phyloP scores from a whole-genome alignment of 148 eudicot genomes.

The Arbutus unedo region DNA sequence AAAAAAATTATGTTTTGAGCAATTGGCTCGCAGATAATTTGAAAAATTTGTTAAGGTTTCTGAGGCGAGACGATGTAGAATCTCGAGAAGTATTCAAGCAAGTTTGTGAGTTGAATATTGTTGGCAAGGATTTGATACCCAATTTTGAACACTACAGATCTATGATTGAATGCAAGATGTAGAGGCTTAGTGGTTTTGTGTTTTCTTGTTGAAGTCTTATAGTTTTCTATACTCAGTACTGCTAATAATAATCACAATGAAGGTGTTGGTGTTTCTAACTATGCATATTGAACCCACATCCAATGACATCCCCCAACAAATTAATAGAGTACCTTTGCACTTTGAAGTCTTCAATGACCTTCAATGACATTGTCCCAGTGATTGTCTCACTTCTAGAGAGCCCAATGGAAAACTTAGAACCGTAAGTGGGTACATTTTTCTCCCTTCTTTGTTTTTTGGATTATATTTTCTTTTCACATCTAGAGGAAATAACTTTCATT shows the following conservation, averaged over 20 bases:
- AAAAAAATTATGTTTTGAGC: neutral
- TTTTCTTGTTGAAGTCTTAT: slow-evolving; percentile 13
- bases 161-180: neutral
- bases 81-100: slow-evolving; percentile 88
- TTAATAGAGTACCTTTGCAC: slow-evolving; percentile 80
- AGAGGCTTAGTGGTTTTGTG: neutral
- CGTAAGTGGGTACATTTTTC: slow-evolving; percentile 32
- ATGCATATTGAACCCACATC: slow-evolving; percentile 87
- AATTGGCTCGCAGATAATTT: slow-evolving; percentile 61
- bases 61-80: slow-evolving; percentile 86
- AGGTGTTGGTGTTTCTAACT: slow-evolving; percentile 86
- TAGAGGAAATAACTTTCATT: neutral
- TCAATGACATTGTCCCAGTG: slow-evolving; percentile 56
- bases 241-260: slow-evolving; percentile 46
- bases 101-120: slow-evolving; percentile 88
- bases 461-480: neutral
- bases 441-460: neutral
- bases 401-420: slow-evolving; percentile 82
- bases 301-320: slow-evolving; percentile 69
- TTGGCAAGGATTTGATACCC: slow-evolving; percentile 80
- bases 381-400: slow-evolving; percentile 74
- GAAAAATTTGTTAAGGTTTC: slow-evolving; percentile 89
- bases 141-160: slow-evolving; percentile 46
- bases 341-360: slow-evolving; percentile 61
- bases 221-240: neutral